Conservation (phyloP, 2,329 filamentous ascomycete genomes). For the Chrysoporthe deuterocubensis region DNA sequence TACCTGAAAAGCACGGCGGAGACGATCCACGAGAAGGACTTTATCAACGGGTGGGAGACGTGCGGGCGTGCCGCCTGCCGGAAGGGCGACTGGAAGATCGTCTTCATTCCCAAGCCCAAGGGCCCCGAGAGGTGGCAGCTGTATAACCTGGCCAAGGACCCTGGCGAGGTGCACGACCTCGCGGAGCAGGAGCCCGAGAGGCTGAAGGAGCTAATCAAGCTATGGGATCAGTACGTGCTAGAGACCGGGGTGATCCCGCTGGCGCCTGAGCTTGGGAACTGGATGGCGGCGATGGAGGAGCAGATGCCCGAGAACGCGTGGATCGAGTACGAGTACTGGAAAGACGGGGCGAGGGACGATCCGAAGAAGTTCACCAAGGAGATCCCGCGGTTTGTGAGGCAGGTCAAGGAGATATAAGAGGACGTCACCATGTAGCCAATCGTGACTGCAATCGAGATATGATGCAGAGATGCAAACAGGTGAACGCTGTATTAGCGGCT, state of each 20-base stretch:
- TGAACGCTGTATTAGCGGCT: neutral
- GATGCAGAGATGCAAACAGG: neutral
- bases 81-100: slow-evolving; percentile 44
- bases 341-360: slow-evolving; percentile 46
- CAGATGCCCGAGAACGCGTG: slow-evolving; percentile 69
- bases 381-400: slow-evolving; percentile 28
- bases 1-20: slow-evolving; percentile 35
- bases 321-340: slow-evolving; percentile 70
- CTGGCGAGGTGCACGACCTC: slow-evolving; percentile 49
- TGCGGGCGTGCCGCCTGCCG: slow-evolving; percentile 41
- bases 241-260: slow-evolving; percentile 65
- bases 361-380: slow-evolving; percentile 45
- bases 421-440: neutral
- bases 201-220: slow-evolving; percentile 38
- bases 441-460: too few relatives aligned
- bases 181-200: slow-evolving; percentile 39
- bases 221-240: slow-evolving; percentile 45
- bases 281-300: slow-evolving; percentile 63
- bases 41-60: slow-evolving; percentile 44
- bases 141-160: slow-evolving; percentile 50
- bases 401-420: slow-evolving; percentile 28
- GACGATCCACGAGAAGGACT: slow-evolving; percentile 42
- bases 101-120: slow-evolving; percentile 53
- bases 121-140: slow-evolving; percentile 55
- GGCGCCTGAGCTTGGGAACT: slow-evolving; percentile 60